Base-by-base conservation (phyloP, 495 filamentous ascomycete species). In the Talaromyces trachyspermus region DNA sequence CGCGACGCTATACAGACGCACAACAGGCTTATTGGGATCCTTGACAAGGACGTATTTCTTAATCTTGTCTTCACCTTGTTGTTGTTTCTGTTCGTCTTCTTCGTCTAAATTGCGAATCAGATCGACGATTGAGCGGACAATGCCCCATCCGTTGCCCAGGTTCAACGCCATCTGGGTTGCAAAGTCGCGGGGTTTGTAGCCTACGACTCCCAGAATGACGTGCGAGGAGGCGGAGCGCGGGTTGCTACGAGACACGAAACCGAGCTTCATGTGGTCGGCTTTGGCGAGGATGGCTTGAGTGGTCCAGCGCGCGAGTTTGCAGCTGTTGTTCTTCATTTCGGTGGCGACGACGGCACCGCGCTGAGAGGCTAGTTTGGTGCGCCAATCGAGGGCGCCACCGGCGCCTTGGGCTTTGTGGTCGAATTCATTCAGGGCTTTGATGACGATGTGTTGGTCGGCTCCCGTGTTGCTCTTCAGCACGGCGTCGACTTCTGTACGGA, bases 291-390 rank as follows among this genome's bases (percentile, higher is more conserved):
- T 95, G 54, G 83, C 84, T 74, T 98, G 92, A 43, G 88, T 86
- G 15, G 92, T 95, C 92, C 92, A 98, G 56, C 92, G 74, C 26
- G 92, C 94, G 46, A 98, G 80, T 75, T 98, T 98, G 80, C 85
- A 91, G 59, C 81, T 86, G 77, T 98, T 98, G 78, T 98, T 98
- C 83, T 98, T 98, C 92, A 98, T 98, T 60, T 74, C 92, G n/a
- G 92, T 98, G 15, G 92, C 92, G 12, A 98, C 85, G 24, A 97
- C 90, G 22, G 92, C 92, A 75, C 92, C 92, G 49, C 92, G 81
- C 72, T 95, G 89, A 50, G 84, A 86, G 46, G 81, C 83, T 40
- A 98, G 80, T 78, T 97, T 98, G 49, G 79, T 80, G 59, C 91
- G 80, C 92, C 92, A 98, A 76, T 98, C 90, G 22, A 97, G 74